Evolutionary conservation across 2,329 filamentous ascomycete genomes (phyloP).

Genomic region (Grosmannia huntii): DNA sequence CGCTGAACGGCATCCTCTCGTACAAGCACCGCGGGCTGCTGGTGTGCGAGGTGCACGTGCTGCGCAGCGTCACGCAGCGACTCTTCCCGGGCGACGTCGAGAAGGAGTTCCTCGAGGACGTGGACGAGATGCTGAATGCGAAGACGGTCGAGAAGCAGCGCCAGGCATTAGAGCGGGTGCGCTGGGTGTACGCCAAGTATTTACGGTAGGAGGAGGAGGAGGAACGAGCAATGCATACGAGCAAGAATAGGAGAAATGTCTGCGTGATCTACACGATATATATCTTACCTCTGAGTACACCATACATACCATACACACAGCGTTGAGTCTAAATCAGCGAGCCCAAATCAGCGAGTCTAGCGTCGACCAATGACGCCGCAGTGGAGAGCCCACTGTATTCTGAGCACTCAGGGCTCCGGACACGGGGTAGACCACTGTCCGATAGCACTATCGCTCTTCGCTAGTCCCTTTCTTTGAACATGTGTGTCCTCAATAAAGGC

Average conservation of each 20-base stretch:
- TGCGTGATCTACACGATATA: too few relatives aligned
- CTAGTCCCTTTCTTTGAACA: neutral
- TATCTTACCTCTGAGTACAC: too few relatives aligned
- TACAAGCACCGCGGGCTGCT: conserved; percentile 90
- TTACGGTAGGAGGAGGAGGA: conserved; percentile 20
- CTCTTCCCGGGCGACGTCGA: conserved; percentile 63
- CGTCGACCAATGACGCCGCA: neutral
- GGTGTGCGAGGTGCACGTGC: conserved; percentile 76
- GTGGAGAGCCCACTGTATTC: neutral
- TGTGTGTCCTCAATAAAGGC: neutral
- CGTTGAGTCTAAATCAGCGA: too few relatives aligned
- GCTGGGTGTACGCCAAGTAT: conserved; percentile 84
- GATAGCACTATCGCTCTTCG: too few relatives aligned
- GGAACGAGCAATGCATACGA: neutral
- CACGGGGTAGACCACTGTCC: neutral
- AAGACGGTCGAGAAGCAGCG: conserved; percentile 67
- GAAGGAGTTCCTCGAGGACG: conserved; percentile 78
- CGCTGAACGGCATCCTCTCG: conserved; percentile 60
- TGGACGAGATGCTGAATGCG: conserved; percentile 75
- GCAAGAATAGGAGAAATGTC: neutral
- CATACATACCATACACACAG: too few relatives aligned
- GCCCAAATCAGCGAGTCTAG: neutral
- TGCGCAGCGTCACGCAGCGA: conserved; percentile 51
- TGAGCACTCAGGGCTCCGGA: neutral
- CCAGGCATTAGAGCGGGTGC: conserved; percentile 67